phyloP scores from a whole-genome alignment of 176 grass and related monocot genomes.

The Alloteropsis semialata region DNA sequence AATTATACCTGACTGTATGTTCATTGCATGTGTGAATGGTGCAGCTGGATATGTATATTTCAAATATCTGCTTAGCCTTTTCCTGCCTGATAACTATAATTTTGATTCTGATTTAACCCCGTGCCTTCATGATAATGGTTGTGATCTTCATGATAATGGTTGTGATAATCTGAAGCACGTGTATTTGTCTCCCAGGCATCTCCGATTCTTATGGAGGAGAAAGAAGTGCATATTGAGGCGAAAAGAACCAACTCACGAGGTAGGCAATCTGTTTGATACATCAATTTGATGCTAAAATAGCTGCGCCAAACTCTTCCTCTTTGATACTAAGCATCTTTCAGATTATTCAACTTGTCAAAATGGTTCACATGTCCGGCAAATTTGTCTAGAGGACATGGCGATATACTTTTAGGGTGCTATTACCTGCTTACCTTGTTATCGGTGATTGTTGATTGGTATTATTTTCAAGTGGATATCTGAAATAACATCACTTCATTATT shows the following conservation, averaged over 20 bases:
- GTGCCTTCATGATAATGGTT: no score
- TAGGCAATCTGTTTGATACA: neutral
- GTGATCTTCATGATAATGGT: neutral
- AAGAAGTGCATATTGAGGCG: constrained; percentile 50
- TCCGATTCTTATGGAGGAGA: constrained; percentile 47
- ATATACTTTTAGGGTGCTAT: neutral
- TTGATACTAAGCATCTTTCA: neutral
- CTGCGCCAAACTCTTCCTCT: neutral
- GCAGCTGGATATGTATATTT: neutral
- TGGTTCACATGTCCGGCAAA: neutral
- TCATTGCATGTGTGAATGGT: neutral
- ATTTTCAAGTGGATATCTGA: neutral
- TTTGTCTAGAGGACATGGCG: neutral
- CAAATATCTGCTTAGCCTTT: neutral
- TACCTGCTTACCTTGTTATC: neutral
- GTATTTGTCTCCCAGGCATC: constrained; percentile 47
- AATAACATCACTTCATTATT: neutral
- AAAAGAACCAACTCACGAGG: constrained; percentile 59
- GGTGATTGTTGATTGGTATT: neutral
- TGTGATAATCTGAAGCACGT: neutral
- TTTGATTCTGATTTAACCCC: neutral
- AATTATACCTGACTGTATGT: neutral
- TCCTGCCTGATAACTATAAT: neutral
- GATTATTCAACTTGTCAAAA: neutral
- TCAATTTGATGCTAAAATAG: neutral